A percentile compares a stretch with the other conserved stretches of the same genome.
These are phyloP conservation scores for Casuarina equisetifolia DNA, from an alignment of 306 rosid genomes.

Conservation along the genomic window DNA sequence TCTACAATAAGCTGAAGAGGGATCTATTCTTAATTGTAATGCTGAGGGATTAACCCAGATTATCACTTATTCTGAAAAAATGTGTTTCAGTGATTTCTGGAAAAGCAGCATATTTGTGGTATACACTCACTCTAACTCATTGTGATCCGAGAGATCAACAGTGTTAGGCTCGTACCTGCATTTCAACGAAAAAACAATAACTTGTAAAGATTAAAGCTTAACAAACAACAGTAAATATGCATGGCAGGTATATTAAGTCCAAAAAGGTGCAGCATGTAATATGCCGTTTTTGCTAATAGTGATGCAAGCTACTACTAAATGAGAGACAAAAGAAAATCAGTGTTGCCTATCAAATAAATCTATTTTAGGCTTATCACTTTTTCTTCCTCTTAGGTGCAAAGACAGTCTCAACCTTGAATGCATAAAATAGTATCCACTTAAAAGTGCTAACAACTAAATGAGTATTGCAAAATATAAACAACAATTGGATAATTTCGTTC, in stretches of 20 bases:
- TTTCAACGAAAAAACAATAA: background rate
- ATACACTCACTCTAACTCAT: conserved; percentile 83
- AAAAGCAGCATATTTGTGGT: background rate
- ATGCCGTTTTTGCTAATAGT: background rate
- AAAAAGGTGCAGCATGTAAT: background rate
- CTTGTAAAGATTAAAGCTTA: background rate
- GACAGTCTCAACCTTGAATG: background rate
- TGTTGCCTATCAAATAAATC: background rate
- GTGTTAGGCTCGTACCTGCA: conserved; percentile 97
- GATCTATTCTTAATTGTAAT: conserved; percentile 5
- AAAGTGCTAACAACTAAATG: background rate
- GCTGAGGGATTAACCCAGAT: conserved; percentile 3
- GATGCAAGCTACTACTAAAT: background rate
- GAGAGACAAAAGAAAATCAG: background rate
- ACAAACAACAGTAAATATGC: background rate
- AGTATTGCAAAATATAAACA: background rate
- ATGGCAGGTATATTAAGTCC: background rate
- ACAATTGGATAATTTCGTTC: background rate
- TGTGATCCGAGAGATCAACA: conserved; percentile 81
- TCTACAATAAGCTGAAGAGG: conserved; percentile 26
- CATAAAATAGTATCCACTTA: background rate
- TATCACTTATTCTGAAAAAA: background rate
- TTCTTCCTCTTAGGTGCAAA: background rate
- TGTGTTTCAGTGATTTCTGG: background rate
- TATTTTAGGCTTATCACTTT: background rate